Base-by-base conservation (phyloP, 495 filamentous ascomycete species). In the Trichodelitschia bisporula region DNA sequence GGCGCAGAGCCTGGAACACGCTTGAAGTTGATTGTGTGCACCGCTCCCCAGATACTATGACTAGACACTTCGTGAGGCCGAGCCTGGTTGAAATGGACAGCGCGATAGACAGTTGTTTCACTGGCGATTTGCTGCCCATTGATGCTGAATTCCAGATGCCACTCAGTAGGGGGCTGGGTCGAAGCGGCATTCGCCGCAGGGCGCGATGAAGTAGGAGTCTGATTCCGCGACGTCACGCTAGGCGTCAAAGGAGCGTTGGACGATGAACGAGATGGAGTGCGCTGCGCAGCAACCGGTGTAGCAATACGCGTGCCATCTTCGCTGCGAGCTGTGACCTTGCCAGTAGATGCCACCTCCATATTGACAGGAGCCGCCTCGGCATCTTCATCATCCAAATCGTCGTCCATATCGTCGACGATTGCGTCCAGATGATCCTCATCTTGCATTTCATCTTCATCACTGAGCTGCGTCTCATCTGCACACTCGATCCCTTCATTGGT, bases 71-170 rank as follows among this genome's bases (percentile, higher is more conserved):
- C 77, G 13, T 73, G 64, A n/a, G 66, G 38, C 24, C 67, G 51
- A 1, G 62, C 48, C 15, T 68, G 58, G 26, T 68, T 71, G 46
- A 67, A 72, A 40, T 93, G 79, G 11, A 95, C 77, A 28, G 84
- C 89, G 26, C 83, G 73, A 45, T 95, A 99, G 36, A 99, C 83
- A 0, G 89, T 99, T 2, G 78, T 95, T 38, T 93, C 84, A 39
- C 77, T 83, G 1, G 76, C 59, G 39, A 93, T 72, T 0, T 74
- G 63, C 43, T 82, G 72, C 28, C 66, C 77, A 36, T 80, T 72
- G 33, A 93, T 69, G 39, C 67, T 89, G 50, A 99, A 99, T 42
- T 95, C 78, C 25, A 99, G 77, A 41, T 99, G 86, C 89, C 89
- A 99, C 44, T 95, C 86, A 36, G 82, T 73, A n/a, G 82, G 79